These are phyloP conservation scores for Chaetoscypha palmicola DNA, from an alignment of 2,329 filamentous ascomycete species.

Conservation along the genomic window DNA sequence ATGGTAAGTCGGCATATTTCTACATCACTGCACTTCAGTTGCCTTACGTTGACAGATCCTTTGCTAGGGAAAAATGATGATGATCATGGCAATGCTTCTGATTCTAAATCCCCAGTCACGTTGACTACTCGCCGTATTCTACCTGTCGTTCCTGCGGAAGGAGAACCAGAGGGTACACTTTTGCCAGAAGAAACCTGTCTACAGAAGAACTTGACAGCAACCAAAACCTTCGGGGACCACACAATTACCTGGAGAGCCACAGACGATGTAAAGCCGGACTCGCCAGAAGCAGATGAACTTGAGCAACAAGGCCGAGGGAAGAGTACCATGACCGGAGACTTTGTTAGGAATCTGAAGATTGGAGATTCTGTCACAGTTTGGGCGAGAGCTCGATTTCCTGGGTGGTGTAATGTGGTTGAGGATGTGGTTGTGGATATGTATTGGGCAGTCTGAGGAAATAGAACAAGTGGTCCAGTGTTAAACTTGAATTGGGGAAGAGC, in stretches of 20 bases:
- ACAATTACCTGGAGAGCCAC: slow-evolving; percentile 46
- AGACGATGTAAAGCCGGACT: slow-evolving; percentile 41
- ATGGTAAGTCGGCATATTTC: slow-evolving; percentile 17
- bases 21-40: slow-evolving; percentile 16
- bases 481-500: too few relatives aligned
- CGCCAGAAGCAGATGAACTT: slow-evolving; percentile 32
- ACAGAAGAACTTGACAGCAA: slow-evolving; percentile 43
- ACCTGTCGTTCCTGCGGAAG: neutral
- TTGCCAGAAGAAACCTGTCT: slow-evolving; percentile 33
- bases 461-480: too few relatives aligned
- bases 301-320: slow-evolving; percentile 41
- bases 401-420: slow-evolving; percentile 47
- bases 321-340: slow-evolving; percentile 45
- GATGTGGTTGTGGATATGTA: slow-evolving; percentile 49
- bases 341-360: slow-evolving; percentile 48
- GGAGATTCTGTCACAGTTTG: slow-evolving; percentile 57
- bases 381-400: slow-evolving; percentile 49
- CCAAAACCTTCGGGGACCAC: slow-evolving; percentile 35
- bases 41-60: neutral
- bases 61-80: neutral
- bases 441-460: slow-evolving; percentile 45
- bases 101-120: slow-evolving; percentile 2
- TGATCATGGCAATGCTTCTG: neutral
- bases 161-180: slow-evolving; percentile 33
- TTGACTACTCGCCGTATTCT: slow-evolving; percentile 1